Base-by-base conservation (phyloP, 2,329 filamentous ascomycete genomes). In the Aspergillus melleus region DNA sequence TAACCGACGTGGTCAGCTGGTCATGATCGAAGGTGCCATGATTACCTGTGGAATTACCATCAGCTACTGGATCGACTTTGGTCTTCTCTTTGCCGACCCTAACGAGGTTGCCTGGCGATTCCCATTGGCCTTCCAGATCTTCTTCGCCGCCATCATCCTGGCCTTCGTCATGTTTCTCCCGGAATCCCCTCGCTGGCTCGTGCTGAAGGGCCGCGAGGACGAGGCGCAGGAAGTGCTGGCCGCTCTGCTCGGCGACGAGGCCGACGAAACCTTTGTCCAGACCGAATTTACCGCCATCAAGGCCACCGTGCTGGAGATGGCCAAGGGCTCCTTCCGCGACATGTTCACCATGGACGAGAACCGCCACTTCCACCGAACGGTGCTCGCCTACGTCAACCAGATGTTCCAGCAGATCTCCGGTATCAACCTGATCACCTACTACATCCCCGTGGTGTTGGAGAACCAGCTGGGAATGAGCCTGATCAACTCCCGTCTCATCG, bases 321-420 rank as follows among this genome's bases (percentile, higher is more conserved):
- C 81, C 70, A 76, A 79, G 59, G 80, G 70, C 4, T 83, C 73
- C 75, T 86, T 86, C 73, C 70, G 72, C 6, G 85, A 87, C 62
- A 79, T 87, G 59, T 87, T 87, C 72, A 86, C 81, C 61, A 84
- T 84, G 79, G 79, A 76, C 61, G 81, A 84, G 62, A 78, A 85
- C 67, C 79, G 83, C 47, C 81, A 85, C 71, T 77, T 86, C 61
- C 83, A 86, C 72, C 82, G 84, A 57, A 81, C 81, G 9, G 69
- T 82, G 12, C 76, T 86, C 26, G 83, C 81, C 61, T 85, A 85
- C 64, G 79, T 84, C 72, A 85, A 84, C 71, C 83, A 85, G 68
- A 79, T 84, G 76, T 86, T 83, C 73, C 80, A 79, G 57, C 76
- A 84, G 60, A 78, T 80, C n/a, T 73, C 72, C 0, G 77, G 77